Conservation (phyloP, 805 yeast genomes). For the Saturnispora mendoncae region DNA sequence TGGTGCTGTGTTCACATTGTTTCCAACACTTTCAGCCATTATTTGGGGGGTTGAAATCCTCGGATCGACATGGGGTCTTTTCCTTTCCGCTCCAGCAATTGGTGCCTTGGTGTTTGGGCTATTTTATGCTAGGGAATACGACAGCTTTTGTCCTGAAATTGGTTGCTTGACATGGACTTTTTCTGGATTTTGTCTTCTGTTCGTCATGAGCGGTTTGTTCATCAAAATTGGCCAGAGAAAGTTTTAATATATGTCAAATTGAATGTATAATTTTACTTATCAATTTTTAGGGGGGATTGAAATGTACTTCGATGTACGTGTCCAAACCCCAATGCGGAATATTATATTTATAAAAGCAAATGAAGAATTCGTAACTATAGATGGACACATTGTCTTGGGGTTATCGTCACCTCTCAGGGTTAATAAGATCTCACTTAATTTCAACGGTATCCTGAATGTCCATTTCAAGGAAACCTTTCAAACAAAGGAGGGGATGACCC, state of each 20-base stretch:
- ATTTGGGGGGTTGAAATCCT: slow-evolving; percentile 82
- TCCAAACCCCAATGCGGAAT: slow-evolving; percentile 35
- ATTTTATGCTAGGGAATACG: slow-evolving; percentile 58
- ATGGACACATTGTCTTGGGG: slow-evolving; percentile 40
- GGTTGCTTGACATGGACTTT: slow-evolving; percentile 10
- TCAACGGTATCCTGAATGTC: slow-evolving; percentile 36
- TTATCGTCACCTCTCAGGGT: slow-evolving; percentile 36
- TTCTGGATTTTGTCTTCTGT: slow-evolving; percentile 5
- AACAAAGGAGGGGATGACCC: slow-evolving; percentile 21
- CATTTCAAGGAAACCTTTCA: slow-evolving; percentile 32
- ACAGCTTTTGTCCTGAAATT: slow-evolving; percentile 26
- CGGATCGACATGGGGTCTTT: slow-evolving; percentile 87
- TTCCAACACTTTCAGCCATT: slow-evolving; percentile 69
- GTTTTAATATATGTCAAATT: background rate
- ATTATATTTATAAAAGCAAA: slow-evolving; percentile 35
- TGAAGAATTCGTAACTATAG: slow-evolving; percentile 34
- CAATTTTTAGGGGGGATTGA: background rate
- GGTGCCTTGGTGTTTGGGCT: slow-evolving; percentile 66
- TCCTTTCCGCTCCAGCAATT: slow-evolving; percentile 81
- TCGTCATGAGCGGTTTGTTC: slow-evolving; percentile 9
- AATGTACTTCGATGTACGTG: slow-evolving; percentile 19
- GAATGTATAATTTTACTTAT: background rate
- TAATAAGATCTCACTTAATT: slow-evolving; percentile 30
- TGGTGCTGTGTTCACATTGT: slow-evolving; percentile 76
- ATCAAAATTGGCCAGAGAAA: background rate